Base-by-base conservation (phyloP, 2,329 filamentous ascomycete genomes). In the Spiromastix sp. region DNA sequence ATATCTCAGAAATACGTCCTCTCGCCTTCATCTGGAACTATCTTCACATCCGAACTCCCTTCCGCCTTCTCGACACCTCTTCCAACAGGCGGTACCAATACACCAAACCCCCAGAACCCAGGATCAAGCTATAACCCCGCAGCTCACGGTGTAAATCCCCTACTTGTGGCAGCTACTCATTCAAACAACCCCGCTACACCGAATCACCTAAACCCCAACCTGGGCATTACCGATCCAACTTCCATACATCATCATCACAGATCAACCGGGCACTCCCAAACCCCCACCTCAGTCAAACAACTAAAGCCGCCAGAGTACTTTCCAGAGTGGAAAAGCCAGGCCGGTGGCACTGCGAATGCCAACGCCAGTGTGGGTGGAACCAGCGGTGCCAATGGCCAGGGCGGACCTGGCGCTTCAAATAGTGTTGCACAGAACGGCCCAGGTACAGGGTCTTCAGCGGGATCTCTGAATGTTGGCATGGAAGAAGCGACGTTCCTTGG, bases 1-100 rank as follows among this genome's bases (percentile, higher is more conserved):
- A 73, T 98, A 22, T 74, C 74, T 24, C 73, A 79, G 32, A 86
- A 87, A 45, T 91, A 94, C 57, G 73, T 95, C 36, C 79, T 98
- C 46, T 93, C 87, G 2, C 91, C 91, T 0, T 87, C 81, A 18
- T 89, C 85, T 1, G 86, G 85, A 33, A 95, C 87, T 27, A 96
- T 96, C 51, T 96, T 96, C 69, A 94, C 87, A 22, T 94, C 86
- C 15, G 91, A 98, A 60, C 77, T 96, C 24, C 91, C 91, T 5
- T 95, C 86, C 6, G 89, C 91, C 61, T 75, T 95, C 54, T 86
- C 84, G 19, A 96, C 91, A 0, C 91, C 91, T 1, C 73, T 81
- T 8, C 87, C 85, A 13, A 96, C 89, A 1, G 89, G 89, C 21
- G 77, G 86, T 11, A 91, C 93, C 59, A 96, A 89, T 1, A 93